A percentile compares a stretch with the other conserved stretches of the same genome.
Conservation (phyloP, 2,329 filamentous ascomycete genomes). For the Fonsecaea erecta region DNA sequence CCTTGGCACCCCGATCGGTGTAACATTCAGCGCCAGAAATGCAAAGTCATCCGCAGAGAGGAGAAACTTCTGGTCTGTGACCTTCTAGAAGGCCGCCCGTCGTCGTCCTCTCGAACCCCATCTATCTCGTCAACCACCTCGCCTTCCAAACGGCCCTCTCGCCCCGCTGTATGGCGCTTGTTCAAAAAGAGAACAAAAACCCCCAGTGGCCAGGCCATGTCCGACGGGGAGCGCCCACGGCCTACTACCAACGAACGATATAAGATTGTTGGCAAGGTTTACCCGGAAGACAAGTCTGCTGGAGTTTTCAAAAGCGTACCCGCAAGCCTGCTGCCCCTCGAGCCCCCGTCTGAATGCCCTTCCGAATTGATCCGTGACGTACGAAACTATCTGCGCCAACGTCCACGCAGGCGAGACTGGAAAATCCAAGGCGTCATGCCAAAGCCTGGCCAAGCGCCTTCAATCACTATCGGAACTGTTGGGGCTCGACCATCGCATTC, state of each 20-base stretch:
- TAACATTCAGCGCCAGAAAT: slow-evolving; percentile 6
- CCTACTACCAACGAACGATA: background rate
- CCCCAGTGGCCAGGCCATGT: background rate
- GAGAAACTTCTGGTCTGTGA: slow-evolving; percentile 11
- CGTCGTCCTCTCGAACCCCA: background rate
- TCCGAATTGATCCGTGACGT: background rate
- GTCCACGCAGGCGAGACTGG: slow-evolving; percentile 3
- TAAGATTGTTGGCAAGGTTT: slow-evolving; percentile 1
- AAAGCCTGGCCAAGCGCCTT: background rate
- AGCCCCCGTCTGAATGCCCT: background rate
- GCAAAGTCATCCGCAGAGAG: slow-evolving; percentile 1
- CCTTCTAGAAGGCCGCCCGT: background rate
- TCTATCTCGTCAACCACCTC: background rate
- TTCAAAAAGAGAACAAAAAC: background rate
- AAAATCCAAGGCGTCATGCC: background rate
- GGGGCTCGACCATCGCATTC: background rate
- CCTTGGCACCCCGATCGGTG: slow-evolving; percentile 3
- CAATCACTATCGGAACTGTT: background rate
- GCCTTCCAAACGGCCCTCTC: background rate
- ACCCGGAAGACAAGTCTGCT: background rate
- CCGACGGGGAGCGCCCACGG: background rate
- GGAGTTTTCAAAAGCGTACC: background rate
- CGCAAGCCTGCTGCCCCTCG: background rate
- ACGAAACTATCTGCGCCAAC: slow-evolving; percentile 2
- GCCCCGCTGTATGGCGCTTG: background rate